Conservation (phyloP, 306 rosid genomes). For the Echinosophora koreensis region DNA sequence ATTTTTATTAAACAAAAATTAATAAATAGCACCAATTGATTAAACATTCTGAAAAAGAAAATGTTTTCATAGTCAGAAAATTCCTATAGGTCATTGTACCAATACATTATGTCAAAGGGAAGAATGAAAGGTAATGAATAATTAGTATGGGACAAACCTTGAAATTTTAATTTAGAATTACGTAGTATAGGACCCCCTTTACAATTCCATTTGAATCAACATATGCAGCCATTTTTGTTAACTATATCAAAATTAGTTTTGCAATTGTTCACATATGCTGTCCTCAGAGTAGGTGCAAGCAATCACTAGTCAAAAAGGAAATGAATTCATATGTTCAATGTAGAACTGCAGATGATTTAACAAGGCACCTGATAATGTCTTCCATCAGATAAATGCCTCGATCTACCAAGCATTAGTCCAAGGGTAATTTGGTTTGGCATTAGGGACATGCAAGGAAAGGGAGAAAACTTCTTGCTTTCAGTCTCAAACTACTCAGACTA, state of each 20-base stretch:
- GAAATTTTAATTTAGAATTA: conserved; percentile 19
- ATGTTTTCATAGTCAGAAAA: conserved; percentile 10
- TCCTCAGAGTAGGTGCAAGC: not conserved
- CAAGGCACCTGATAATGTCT: not conserved
- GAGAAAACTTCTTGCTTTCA: not conserved
- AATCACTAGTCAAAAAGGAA: not conserved
- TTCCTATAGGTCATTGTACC: conserved; percentile 12
- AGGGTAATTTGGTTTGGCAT: not conserved
- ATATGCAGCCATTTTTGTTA: no score
- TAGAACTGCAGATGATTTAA: not conserved
- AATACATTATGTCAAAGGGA: conserved; percentile 28
- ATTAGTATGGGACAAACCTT: conserved; percentile 19
- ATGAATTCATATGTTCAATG: not conserved
- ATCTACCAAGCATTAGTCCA: not conserved
- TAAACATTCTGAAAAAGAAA: conserved; percentile 13
- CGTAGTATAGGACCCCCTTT: not conserved
- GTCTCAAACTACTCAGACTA: not conserved
- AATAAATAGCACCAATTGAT: conserved; percentile 21
- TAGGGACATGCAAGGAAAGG: not conserved
- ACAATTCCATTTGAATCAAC: not conserved
- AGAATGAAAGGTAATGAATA: not conserved
- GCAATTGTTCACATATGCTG: not conserved
- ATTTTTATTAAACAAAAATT: conserved; percentile 4
- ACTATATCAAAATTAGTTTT: no score
- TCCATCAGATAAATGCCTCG: not conserved